Evolutionary conservation across 2,329 filamentous ascomycete genomes (phyloP).

Genomic region (Pyrenophora graminea): DNA sequence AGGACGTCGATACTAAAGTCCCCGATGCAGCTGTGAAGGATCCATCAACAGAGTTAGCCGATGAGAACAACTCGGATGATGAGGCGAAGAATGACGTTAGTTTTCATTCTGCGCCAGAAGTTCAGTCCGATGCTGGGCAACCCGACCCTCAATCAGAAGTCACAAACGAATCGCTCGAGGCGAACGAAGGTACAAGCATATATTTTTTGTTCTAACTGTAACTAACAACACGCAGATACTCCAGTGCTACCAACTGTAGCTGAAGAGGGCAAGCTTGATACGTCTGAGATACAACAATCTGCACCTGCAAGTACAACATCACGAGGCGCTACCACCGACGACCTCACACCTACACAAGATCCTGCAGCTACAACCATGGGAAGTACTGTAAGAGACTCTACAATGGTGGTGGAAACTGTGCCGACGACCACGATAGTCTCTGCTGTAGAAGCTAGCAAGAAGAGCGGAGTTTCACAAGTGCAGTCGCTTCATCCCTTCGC

Average conservation of each 20-base stretch:
- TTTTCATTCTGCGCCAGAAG: conserved; percentile 30
- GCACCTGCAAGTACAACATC: neutral
- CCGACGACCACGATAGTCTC: neutral
- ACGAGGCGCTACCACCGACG: no score
- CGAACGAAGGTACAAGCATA: conserved; percentile 8
- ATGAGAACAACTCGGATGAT: conserved; percentile 24
- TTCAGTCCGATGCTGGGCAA: conserved; percentile 16
- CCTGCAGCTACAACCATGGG: neutral
- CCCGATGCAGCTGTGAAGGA: neutral
- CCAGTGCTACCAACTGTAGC: neutral
- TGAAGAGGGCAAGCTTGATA: neutral
- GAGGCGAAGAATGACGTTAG: conserved; percentile 31
- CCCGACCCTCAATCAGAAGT: conserved; percentile 3
- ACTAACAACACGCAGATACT: neutral
- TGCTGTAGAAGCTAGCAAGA: conserved; percentile 18
- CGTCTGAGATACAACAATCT: neutral
- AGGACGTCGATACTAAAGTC: neutral
- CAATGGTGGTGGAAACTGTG: neutral
- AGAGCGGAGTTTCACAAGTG: conserved; percentile 31
- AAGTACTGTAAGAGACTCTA: neutral
- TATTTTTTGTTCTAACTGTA: neutral
- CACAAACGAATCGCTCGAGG: neutral
- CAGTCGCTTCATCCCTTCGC: conserved; percentile 39
- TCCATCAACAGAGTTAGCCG: neutral
- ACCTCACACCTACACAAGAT: neutral